Percentiles rank a stretch among this genome's conserved stretches.
phyloP scores from a whole-genome alignment of 2,329 filamentous ascomycete genomes.

The Pseudopithomyces chartarum region DNA sequence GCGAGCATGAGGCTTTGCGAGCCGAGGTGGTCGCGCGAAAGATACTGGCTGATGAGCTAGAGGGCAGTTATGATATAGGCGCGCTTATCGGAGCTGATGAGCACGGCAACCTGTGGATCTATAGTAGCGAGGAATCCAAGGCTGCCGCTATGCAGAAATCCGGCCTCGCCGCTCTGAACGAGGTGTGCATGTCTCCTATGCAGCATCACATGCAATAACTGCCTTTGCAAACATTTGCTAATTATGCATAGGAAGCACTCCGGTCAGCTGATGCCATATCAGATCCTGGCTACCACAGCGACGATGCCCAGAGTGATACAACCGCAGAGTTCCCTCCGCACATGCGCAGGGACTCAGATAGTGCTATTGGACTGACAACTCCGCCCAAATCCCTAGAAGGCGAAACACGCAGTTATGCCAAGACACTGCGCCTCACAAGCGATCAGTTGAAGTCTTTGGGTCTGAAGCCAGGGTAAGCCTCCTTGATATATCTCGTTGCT shows the following conservation, averaged over 20 bases:
- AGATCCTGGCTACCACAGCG: slow-evolving; percentile 94
- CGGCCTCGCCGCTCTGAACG: slow-evolving; percentile 57
- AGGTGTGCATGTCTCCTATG: slow-evolving; percentile 18
- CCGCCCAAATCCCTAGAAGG: slow-evolving; percentile 62
- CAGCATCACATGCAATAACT: background rate
- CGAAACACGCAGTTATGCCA: slow-evolving; percentile 87
- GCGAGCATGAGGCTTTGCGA: slow-evolving; percentile 86
- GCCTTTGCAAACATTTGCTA: background rate
- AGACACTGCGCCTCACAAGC: slow-evolving; percentile 92
- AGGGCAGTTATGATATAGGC: slow-evolving; percentile 95
- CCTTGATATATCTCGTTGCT: too few species aligned
- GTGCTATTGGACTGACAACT: slow-evolving; percentile 69
- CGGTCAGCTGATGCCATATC: slow-evolving; percentile 80
- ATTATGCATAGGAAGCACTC: slow-evolving; percentile 45
- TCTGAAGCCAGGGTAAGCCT: slow-evolving; percentile 69
- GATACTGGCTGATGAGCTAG: slow-evolving; percentile 88
- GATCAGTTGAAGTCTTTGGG: slow-evolving; percentile 88
- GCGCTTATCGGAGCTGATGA: slow-evolving; percentile 94
- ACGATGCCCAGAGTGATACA: slow-evolving; percentile 69
- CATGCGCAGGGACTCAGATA: slow-evolving; percentile 70
- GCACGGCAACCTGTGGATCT: slow-evolving; percentile 98
- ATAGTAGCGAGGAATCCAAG: slow-evolving; percentile 96
- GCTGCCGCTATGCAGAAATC: slow-evolving; percentile 76
- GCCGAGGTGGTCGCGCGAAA: slow-evolving; percentile 93
- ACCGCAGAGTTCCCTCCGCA: slow-evolving; percentile 59